Evolutionary conservation across 169 alveolate genomes (phyloP).

Genomic region (Pseudocohnilembus persalinus): DNA sequence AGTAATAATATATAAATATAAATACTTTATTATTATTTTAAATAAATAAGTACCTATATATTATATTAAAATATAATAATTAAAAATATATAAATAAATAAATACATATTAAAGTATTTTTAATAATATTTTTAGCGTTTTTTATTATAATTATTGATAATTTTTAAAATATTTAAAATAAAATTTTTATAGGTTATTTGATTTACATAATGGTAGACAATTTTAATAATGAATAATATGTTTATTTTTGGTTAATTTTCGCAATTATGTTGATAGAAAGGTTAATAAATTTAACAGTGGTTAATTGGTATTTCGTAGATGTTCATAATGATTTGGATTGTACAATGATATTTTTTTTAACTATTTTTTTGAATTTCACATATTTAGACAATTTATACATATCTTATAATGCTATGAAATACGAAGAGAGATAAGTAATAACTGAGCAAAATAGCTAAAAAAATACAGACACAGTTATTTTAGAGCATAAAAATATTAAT

Average conservation of each 20-base stretch:
- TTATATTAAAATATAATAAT: too few species aligned
- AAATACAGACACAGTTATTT: background rate
- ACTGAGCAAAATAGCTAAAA: background rate
- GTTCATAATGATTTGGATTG: background rate
- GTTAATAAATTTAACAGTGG: background rate
- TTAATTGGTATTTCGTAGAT: background rate
- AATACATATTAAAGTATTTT: too few species aligned
- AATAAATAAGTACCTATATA: too few species aligned
- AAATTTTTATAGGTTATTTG: too few species aligned
- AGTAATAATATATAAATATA: too few species aligned
- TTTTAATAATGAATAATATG: background rate
- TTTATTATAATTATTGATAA: too few species aligned
- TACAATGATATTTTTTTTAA: too few species aligned
- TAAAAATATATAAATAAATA: too few species aligned
- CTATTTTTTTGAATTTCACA: background rate
- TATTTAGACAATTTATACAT: background rate
- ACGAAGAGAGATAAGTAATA: background rate
- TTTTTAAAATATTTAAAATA: too few species aligned
- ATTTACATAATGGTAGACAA: background rate
- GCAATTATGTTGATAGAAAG: background rate
- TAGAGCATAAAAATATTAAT: background rate
- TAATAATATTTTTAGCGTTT: too few species aligned
- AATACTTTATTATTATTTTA: too few species aligned
- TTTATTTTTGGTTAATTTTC: too few species aligned
- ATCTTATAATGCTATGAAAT: background rate